Percentiles rank a stretch among this genome's conserved stretches.
Conservation (phyloP, 306 rosid species). For the Adenanthera pavonina region DNA sequence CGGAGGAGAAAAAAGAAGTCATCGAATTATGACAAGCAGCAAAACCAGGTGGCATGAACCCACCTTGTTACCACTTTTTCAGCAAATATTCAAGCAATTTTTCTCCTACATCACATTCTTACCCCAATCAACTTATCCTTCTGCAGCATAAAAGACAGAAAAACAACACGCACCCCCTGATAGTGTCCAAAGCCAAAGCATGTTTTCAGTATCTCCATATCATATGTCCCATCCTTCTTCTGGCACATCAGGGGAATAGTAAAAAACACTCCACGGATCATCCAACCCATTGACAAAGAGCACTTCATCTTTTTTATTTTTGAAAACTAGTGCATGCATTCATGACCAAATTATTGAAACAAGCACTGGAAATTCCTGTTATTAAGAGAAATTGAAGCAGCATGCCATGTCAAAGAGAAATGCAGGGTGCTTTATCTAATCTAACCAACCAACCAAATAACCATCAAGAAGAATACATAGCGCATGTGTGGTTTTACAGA, state of each 20-base stretch:
- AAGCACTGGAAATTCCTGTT: constrained; percentile 56
- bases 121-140: constrained; percentile 35
- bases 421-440: constrained; percentile 45
- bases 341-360: constrained; percentile 1
- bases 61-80: constrained; percentile 39
- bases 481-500: constrained; percentile 63
- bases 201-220: neutral
- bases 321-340: neutral
- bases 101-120: constrained; percentile 33
- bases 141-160: constrained; percentile 28
- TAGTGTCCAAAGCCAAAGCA: constrained; percentile 28
- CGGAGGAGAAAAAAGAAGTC: constrained; percentile 40
- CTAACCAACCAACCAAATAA: constrained; percentile 60
- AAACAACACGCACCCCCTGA: constrained; percentile 34
- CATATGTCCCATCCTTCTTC: constrained; percentile 20
- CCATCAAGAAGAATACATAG: constrained; percentile 49
- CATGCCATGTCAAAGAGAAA: constrained; percentile 50
- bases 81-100: constrained; percentile 52
- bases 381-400: constrained; percentile 57
- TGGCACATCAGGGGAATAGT: neutral
- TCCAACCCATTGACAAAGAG: constrained; percentile 18
- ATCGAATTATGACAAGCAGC: constrained; percentile 29
- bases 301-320: neutral
- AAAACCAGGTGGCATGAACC: constrained; percentile 38
- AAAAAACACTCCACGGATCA: neutral